Percentiles rank a stretch among this genome's conserved stretches.
Evolutionary conservation across 2,329 filamentous ascomycete genomes (phyloP).

Genomic region (Akanthomyces uredinophilus): DNA sequence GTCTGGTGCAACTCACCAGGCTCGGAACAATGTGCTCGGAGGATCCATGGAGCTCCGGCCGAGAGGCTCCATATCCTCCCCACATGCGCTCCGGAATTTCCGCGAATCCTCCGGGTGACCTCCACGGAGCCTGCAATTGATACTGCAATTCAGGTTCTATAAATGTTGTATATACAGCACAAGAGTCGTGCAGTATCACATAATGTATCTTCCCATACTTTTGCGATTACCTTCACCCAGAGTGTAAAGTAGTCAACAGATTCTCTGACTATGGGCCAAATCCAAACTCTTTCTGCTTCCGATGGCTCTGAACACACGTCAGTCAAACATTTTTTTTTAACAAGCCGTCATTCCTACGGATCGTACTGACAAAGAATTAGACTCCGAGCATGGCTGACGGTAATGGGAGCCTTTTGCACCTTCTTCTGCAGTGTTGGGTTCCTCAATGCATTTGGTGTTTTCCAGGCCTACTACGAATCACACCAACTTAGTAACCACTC

Average conservation of each 20-base stretch:
- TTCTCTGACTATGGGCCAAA: not conserved
- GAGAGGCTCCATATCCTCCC: no score
- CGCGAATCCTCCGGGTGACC: not conserved
- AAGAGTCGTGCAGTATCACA: not conserved
- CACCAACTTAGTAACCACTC: constrained; percentile 21
- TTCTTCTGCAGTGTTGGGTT: constrained; percentile 24
- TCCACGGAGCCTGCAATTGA: not conserved
- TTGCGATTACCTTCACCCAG: not conserved
- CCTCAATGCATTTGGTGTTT: constrained; percentile 29
- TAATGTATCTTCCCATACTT: not conserved
- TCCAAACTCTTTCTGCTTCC: not conserved
- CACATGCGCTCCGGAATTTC: not conserved
- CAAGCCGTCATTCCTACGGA: not conserved
- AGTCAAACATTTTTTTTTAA: not conserved
- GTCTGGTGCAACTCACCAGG: no score
- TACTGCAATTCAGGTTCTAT: not conserved
- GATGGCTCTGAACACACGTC: not conserved
- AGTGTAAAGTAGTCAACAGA: not conserved
- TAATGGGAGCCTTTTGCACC: constrained; percentile 13
- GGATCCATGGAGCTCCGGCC: no score
- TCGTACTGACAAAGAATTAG: not conserved
- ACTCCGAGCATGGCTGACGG: not conserved
- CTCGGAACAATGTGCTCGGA: no score
- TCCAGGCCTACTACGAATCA: constrained; percentile 26
- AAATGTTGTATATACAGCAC: not conserved